A percentile compares a stretch with the other conserved stretches of the same genome.
These are phyloP conservation scores for Trichosporon faecale DNA, from an alignment of 1,284 basidiomycete species.

Conservation along the genomic window DNA sequence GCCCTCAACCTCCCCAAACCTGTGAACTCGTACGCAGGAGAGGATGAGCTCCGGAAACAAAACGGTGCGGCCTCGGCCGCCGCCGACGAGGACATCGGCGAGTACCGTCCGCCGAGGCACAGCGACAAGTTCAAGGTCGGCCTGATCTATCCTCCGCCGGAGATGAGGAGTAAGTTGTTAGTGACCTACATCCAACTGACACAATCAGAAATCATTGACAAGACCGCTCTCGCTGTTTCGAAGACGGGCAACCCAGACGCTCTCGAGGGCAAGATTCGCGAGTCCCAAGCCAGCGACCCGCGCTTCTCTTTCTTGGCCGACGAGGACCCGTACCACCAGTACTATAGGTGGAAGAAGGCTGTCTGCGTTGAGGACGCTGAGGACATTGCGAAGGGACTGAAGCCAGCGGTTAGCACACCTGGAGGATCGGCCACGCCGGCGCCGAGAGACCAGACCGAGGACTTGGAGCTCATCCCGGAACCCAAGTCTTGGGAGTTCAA, in stretches of 20 bases:
- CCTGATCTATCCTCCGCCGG: conserved; percentile 85
- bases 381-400: conserved; percentile 56
- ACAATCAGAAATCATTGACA: conserved; percentile 82
- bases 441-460: conserved; percentile 33
- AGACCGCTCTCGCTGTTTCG: conserved; percentile 90
- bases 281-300: conserved; percentile 87
- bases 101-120: conserved; percentile 50
- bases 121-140: conserved; percentile 68
- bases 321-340: conserved; percentile 92
- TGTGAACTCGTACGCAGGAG: conserved; percentile 46
- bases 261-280: conserved; percentile 93
- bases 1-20: conserved; percentile 50
- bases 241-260: conserved; percentile 80
- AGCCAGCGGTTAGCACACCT: conserved; percentile 18
- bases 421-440: conserved; percentile 19
- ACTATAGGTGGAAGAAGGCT: conserved; percentile 83
- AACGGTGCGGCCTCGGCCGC: conserved; percentile 25
- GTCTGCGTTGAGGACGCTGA: conserved; percentile 65
- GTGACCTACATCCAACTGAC: conserved; percentile 13
- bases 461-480: conserved; percentile 59
- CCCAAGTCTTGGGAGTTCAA: conserved; percentile 82
- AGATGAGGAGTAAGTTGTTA: conserved; percentile 73
- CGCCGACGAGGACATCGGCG: conserved; percentile 31
- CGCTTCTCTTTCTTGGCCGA: conserved; percentile 93
- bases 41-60: conserved; percentile 43